Evolutionary conservation across 2,329 filamentous ascomycete species (phyloP), one percentile per base, ranked within the genome.

Genomic region (Mariannaea elegans): DNA sequence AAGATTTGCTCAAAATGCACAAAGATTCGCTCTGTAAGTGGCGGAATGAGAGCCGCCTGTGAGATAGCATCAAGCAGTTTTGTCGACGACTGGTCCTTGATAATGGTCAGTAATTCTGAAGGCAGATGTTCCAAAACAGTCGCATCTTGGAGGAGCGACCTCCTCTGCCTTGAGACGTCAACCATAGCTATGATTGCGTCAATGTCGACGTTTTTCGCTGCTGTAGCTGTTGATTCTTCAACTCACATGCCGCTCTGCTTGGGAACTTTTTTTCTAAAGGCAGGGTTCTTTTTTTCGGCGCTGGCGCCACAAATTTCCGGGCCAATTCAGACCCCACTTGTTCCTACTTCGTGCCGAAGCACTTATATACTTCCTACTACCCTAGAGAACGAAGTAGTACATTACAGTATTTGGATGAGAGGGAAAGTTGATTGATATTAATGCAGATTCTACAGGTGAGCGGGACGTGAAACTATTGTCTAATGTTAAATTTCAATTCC

Each of bases 1-100:
- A 95, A 92, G 38, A 94, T 78, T 62, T 84, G 80, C 73, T 91
- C 88, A 75, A 94, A 93, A 71, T 90, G 84, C 65, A 85, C 81
- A 72, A 95, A 93, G 72, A 97, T 80, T 56, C 81, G 81, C 72
- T 92, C 87, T 70, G 92, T 94, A 75, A 87, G 84, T 77, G 82
- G 80, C 68, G 91, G 83, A 69, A 87, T 82, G 71, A 97, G 84
- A 58, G 92, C 87, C 60, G 88, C 85, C 69, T 84, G 80, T 67
- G 91, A 85, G 71, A 96, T 81, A 67, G 86, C 85, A 74, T 92
- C 86, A 38, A 96, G 84, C 75, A 93, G 89, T 71, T 85, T 83
- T 66, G 84, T 82, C 72, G 88, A 84, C 59, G 83, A 82, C 71
- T 87, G 82, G 71, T 86, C 80, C 73, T 83, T 84, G 74, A 95